Evolutionary conservation across 768 basidiomycete species (phyloP), one percentile per base, ranked within the genome.

Genomic region (Gloeopeniophorella convolvens): DNA sequence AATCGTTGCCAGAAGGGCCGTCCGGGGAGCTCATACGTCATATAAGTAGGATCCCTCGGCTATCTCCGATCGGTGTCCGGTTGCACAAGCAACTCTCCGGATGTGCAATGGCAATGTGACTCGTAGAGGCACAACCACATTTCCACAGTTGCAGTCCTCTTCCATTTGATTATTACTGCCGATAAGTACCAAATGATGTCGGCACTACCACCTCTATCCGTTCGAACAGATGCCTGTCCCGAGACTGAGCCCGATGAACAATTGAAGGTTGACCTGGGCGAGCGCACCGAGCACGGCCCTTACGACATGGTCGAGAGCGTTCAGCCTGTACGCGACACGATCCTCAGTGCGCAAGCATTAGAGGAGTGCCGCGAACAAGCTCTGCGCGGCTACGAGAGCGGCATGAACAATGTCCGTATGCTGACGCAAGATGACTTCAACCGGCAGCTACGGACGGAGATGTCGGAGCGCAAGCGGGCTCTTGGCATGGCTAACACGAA

Each of bases 241-340:
- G 42, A 48, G 10, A 12, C 41, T 32, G 42, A 20, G 27, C 42
- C 37, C 15, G 53, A 45, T 24, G 32, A 32, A 23, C 40, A 11
- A 41, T 33, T 23, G 32, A 31, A 48, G 37, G 28, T n/a, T 7
- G 26, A 35, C 26, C 24, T 21, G 8, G 8, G 44, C 24, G 30
- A 35, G 20, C 32, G 33, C 16, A 32, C 51, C 49, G 37, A 58
- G 45, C 12, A 44, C n/a, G n/a, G 31, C 5, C 48, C 48, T 10
- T 18, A 28, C 13, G 45, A 37, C 28, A 45, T 41, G 27, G 27
- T 36, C 42, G 34, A 32, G 30, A 26, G 43, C 21, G 44, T 36
- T 13, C 31, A 20, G 42, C 39, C 34, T 4, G 36, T 26, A 24
- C 26, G 42, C 13, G 55, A 43, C 18, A 9, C 28, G 18, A 36